These are phyloP conservation scores for Picochlorum costavermella DNA, from an alignment of 139 green algal species.

Conservation along the genomic window DNA sequence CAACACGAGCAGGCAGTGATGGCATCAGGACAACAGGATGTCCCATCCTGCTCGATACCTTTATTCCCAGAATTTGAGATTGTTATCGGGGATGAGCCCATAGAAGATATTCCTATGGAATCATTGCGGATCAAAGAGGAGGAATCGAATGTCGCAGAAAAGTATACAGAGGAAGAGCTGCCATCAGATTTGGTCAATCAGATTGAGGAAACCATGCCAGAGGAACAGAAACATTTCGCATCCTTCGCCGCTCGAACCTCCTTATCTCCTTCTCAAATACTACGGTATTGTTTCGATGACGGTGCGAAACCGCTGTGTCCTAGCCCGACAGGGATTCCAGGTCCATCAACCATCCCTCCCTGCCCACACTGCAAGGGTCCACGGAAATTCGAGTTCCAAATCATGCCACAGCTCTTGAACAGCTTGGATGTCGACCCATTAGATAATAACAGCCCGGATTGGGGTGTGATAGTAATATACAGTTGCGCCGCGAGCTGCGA, in stretches of 20 bases:
- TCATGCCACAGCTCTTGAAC: slow-evolving; percentile 63
- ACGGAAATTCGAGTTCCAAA: slow-evolving; percentile 68
- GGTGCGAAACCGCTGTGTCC: slow-evolving; percentile 18
- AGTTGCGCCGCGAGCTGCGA: slow-evolving; percentile 52
- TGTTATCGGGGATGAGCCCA: slow-evolving; percentile 62
- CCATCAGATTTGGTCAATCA: slow-evolving; percentile 45
- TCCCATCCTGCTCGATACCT: background rate
- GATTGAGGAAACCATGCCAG: slow-evolving; percentile 33
- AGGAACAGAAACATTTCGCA: slow-evolving; percentile 47
- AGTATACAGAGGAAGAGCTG: slow-evolving; percentile 49
- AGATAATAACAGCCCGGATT: slow-evolving; percentile 55
- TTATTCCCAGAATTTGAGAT: slow-evolving; percentile 62
- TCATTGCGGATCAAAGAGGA: slow-evolving; percentile 40
- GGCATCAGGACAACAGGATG: background rate
- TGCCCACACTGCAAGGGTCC: slow-evolving; percentile 48
- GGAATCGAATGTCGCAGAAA: slow-evolving; percentile 5
- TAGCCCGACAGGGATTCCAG: background rate
- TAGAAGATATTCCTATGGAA: slow-evolving; percentile 26
- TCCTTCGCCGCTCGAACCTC: slow-evolving; percentile 34
- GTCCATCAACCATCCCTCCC: slow-evolving; percentile 31
- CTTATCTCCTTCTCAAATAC: slow-evolving; percentile 13
- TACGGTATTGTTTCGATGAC: slow-evolving; percentile 70
- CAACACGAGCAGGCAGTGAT: background rate
- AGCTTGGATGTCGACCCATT: slow-evolving; percentile 49
- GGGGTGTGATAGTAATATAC: slow-evolving; percentile 63